A percentile compares a stretch with the other conserved stretches of the same genome.
Evolutionary conservation across 2,329 filamentous ascomycete species (phyloP).

Genomic region (Atkinsonella hypoxylon): DNA sequence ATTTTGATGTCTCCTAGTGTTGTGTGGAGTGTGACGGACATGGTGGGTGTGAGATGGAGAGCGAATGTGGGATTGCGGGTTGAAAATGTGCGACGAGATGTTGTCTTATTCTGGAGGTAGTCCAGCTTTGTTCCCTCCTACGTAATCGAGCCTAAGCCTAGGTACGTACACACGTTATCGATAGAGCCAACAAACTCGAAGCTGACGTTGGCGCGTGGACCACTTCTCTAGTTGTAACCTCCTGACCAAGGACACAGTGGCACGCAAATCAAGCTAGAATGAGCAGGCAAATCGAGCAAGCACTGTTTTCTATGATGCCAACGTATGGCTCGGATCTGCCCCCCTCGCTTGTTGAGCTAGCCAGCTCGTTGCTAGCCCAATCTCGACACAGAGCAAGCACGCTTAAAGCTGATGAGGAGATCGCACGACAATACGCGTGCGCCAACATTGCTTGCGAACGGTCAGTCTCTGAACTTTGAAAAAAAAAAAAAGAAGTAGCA

Average conservation of each 20-base stretch:
- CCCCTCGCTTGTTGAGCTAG: conserved; percentile 56
- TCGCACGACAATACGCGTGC: conserved; percentile 74
- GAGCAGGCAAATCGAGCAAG: conserved; percentile 64
- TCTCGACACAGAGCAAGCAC: conserved; percentile 66
- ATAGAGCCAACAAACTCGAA: too few species aligned
- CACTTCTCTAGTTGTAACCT: too few species aligned
- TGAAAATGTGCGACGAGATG: neutral
- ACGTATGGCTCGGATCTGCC: conserved; percentile 58
- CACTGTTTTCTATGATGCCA: conserved; percentile 61
- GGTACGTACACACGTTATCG: too few species aligned
- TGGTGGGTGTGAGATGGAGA: conserved; percentile 15
- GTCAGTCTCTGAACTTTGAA: conserved; percentile 25
- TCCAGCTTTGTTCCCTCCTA: too few species aligned
- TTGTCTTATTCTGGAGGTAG: too few species aligned
- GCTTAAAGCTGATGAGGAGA: conserved; percentile 76
- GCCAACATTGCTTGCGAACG: conserved; percentile 83
- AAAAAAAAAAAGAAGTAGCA: neutral
- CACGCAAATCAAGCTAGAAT: conserved; percentile 29
- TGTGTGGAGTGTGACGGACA: conserved; percentile 72
- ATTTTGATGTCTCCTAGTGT: conserved; percentile 84
- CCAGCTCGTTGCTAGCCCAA: conserved; percentile 64
- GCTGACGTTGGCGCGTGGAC: too few species aligned
- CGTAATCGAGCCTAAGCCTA: too few species aligned
- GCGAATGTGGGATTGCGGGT: neutral
- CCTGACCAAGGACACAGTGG: too few species aligned